Percentiles rank a stretch among this genome's conserved stretches.
Conservation (phyloP, 2,329 filamentous ascomycete genomes). For the Colletotrichum sp. region DNA sequence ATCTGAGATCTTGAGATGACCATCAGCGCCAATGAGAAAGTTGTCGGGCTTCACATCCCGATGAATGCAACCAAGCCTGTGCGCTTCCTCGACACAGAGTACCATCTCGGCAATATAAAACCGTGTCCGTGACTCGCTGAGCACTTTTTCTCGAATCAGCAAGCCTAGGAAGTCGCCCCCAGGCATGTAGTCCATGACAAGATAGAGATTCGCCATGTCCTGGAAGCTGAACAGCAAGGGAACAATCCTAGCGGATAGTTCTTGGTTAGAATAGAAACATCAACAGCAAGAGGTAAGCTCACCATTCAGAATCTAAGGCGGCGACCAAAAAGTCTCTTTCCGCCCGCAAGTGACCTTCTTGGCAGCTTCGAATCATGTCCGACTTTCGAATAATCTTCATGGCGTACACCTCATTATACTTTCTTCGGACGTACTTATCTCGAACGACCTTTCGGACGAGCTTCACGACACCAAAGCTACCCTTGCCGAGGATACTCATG, state of each 20-base stretch:
- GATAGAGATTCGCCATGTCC: constrained; percentile 81
- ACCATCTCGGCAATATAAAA: constrained; percentile 98
- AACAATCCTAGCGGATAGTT: constrained; percentile 69
- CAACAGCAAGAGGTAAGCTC: background rate
- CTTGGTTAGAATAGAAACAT: constrained; percentile 2
- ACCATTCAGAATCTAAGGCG: constrained; percentile 86
- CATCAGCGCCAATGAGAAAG: constrained; percentile 86
- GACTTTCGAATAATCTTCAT: constrained; percentile 98
- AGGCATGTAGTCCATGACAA: constrained; percentile 98
- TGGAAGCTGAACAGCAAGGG: constrained; percentile 89
- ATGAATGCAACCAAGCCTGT: constrained; percentile 89
- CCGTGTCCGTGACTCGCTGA: constrained; percentile 78
- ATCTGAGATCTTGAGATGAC: constrained; percentile 94
- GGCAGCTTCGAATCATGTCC: constrained; percentile 87
- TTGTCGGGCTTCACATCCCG: constrained; percentile 98
- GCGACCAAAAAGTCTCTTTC: constrained; percentile 92
- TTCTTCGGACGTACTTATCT: background rate
- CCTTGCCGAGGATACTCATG: constrained; percentile 85
- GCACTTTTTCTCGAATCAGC: constrained; percentile 81
- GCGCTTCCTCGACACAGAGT: constrained; percentile 89
- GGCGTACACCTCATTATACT: constrained; percentile 70
- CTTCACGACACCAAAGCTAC: constrained; percentile 91
- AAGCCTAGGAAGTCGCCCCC: constrained; percentile 92
- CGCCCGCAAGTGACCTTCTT: constrained; percentile 90
- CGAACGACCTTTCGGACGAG: constrained; percentile 72